These are phyloP conservation scores for Yamadazyma atlantica DNA, from an alignment of 1,139 yeast genomes.

Conservation along the genomic window DNA sequence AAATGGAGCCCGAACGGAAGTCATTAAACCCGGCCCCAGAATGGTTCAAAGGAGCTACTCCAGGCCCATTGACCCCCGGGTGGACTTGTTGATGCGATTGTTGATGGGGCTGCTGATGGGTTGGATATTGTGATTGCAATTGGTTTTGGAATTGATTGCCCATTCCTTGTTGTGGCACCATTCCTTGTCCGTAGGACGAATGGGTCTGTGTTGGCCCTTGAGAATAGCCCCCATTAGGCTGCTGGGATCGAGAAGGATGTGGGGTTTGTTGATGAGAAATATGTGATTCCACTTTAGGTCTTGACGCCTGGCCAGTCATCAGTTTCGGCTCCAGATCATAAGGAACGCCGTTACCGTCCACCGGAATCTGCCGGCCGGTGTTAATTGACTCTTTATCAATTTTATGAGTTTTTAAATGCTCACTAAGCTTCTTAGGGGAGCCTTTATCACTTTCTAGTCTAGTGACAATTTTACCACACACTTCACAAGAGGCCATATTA, in stretches of 20 bases:
- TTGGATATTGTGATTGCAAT: conserved; percentile 3
- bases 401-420: conserved; percentile 57
- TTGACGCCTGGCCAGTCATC: conserved; percentile 14
- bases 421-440: conserved; percentile 57
- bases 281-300: too few relatives aligned
- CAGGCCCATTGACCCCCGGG: background rate
- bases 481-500: conserved; percentile 55
- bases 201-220: too few relatives aligned
- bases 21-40: background rate
- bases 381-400: conserved; percentile 39
- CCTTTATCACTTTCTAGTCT: conserved; percentile 56
- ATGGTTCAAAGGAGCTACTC: background rate
- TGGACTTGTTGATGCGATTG: too few relatives aligned
- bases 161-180: too few relatives aligned
- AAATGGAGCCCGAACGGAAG: background rate
- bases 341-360: conserved; percentile 41
- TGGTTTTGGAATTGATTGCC: too few relatives aligned
- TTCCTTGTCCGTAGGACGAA: too few relatives aligned
- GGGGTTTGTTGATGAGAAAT: background rate
- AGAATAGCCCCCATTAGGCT: too few relatives aligned
- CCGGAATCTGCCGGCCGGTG: conserved; percentile 32
- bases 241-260: too few relatives aligned
- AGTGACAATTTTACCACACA: conserved; percentile 49
- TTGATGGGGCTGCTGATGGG: too few relatives aligned
- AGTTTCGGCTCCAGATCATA: conserved; percentile 31